A percentile compares a stretch with the other conserved stretches of the same genome.
These are phyloP conservation scores for Vanderwaltozyma yarrowii DNA, from an alignment of 805 yeast genomes.

Conservation along the genomic window DNA sequence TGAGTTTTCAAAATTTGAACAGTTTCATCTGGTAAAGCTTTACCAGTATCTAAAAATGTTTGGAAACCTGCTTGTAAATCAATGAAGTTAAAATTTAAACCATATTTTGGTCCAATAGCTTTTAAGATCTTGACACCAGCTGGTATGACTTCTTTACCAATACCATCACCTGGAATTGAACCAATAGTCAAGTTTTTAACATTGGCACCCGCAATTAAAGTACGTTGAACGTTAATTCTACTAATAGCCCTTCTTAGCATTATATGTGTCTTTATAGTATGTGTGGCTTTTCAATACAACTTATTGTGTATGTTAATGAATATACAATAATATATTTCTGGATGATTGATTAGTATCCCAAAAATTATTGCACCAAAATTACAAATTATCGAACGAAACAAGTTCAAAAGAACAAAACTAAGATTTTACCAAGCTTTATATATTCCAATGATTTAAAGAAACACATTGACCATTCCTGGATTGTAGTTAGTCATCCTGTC, in stretches of 20 bases:
- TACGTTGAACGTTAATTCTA: slow-evolving; percentile 24
- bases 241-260: slow-evolving; percentile 24
- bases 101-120: slow-evolving; percentile 65
- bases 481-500: not conserved
- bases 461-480: too few species aligned
- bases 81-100: slow-evolving; percentile 74
- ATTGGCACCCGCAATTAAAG: slow-evolving; percentile 23
- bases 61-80: slow-evolving; percentile 92
- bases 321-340: too few species aligned
- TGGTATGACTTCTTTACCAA: slow-evolving; percentile 95
- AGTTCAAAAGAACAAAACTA: too few species aligned
- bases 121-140: slow-evolving; percentile 87
- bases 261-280: not conserved
- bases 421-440: too few species aligned
- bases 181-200: slow-evolving; percentile 43
- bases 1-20: slow-evolving; percentile 62
- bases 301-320: too few species aligned
- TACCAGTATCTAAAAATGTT: slow-evolving; percentile 87
- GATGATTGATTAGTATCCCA: too few species aligned
- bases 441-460: too few species aligned
- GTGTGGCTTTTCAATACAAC: too few species aligned
- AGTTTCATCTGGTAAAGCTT: slow-evolving; percentile 90
- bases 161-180: slow-evolving; percentile 96
- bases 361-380: too few species aligned
- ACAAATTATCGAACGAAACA: too few species aligned